Evolutionary conservation across 306 rosid genomes (phyloP), one percentile per base, ranked within the genome.

Genomic region (Luffa acutangula): DNA sequence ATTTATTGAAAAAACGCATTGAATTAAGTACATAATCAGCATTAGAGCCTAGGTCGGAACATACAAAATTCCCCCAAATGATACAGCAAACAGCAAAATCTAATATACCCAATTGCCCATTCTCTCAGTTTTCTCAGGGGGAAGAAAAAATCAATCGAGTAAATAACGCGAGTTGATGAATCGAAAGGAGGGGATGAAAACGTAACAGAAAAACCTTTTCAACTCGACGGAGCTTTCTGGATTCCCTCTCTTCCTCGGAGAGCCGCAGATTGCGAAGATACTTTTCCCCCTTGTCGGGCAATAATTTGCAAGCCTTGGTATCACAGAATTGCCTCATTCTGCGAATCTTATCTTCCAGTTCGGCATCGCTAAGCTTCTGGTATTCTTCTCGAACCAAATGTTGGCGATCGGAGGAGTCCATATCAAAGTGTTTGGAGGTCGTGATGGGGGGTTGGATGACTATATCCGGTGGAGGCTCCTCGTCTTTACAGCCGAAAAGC

Each of bases 231-330:
- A 43, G 52, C 80, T 83, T 85, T 77, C 97, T 87, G 39, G 84
- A 78, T 15, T 34, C 78, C 58, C 57, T 75, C 80, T 94, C 97
- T 0, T 87, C 91, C 81, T 84, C 85, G 11, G 7, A 2, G 0
- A 59, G 80, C 46, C 70, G 58, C 51, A 94, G 81, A 20, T 7
- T 3, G 43, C 18, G 18, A 17, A 52, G 77, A 20, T 87, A 75
- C 83, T 91, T 94, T 34, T 49, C 84, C 13, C 98, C 98, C 11
- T 83, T 60, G 71, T 94, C 98, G 0, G 80, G 82, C 88, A 92
- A 83, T 0, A 92, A 83, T 0, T 0, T 52, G 36, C 1, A 17
- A 25, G 67, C 62, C 9, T 37, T 0, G 0, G 0, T 7, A 3
- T 85, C 84, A 8, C 72, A 43, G n/a, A 58, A 79, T 0, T 3